Conservation (phyloP, 2,329 filamentous ascomycete species). For the Pyrenochaeta sp. region DNA sequence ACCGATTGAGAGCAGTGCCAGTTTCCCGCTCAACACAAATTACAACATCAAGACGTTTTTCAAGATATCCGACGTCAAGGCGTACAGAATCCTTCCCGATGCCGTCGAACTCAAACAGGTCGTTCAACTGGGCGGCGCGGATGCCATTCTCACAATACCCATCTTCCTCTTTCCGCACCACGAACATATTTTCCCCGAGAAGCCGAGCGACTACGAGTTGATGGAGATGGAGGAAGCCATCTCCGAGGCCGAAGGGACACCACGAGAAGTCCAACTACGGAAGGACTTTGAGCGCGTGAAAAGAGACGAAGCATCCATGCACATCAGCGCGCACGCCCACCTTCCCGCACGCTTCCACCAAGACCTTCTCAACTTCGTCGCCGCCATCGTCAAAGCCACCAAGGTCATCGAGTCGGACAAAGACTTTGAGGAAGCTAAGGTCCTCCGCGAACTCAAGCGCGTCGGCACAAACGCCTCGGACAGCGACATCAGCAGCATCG, state of each 20-base stretch:
- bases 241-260: slow-evolving; percentile 53
- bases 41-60: slow-evolving; percentile 59
- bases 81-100: slow-evolving; percentile 56
- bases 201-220: slow-evolving; percentile 45
- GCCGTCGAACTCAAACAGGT: slow-evolving; percentile 57
- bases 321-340: slow-evolving; percentile 57
- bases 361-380: slow-evolving; percentile 61
- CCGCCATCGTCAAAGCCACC: slow-evolving; percentile 64
- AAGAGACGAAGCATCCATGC: slow-evolving; percentile 59
- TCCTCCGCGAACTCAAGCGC: slow-evolving; percentile 37
- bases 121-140: slow-evolving; percentile 59
- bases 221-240: slow-evolving; percentile 48
- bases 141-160: slow-evolving; percentile 58
- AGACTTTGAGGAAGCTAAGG: slow-evolving; percentile 48
- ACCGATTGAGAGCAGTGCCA: slow-evolving; percentile 54
- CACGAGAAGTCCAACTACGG: slow-evolving; percentile 52
- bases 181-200: slow-evolving; percentile 59
- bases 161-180: slow-evolving; percentile 62
- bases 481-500: slow-evolving; percentile 29
- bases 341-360: slow-evolving; percentile 61
- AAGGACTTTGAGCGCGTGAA: slow-evolving; percentile 50
- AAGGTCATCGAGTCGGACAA: slow-evolving; percentile 64
- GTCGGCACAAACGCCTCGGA: slow-evolving; percentile 30
- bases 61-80: slow-evolving; percentile 58
- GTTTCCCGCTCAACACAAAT: slow-evolving; percentile 57